phyloP scores from a whole-genome alignment of 2,329 filamentous ascomycete genomes.

The Microcyclospora tardicrescens region DNA sequence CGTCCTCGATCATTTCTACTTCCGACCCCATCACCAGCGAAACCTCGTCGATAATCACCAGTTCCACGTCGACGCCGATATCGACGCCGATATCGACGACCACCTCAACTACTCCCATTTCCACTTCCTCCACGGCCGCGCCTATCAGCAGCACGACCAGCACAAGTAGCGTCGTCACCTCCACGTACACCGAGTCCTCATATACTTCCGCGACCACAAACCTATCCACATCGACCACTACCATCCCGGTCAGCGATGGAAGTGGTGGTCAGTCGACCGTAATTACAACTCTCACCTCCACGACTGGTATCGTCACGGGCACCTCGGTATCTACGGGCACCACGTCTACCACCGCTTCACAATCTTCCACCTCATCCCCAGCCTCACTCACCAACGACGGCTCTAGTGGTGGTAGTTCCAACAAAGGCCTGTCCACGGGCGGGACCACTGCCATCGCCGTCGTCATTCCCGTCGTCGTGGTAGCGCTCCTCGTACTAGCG shows the following conservation, averaged over 20 bases:
- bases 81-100: neutral
- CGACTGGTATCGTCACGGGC: constrained; percentile 1
- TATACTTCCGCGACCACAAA: neutral
- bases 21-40: neutral
- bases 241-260: neutral
- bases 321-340: neutral
- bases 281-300: neutral
- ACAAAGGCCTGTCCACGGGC: constrained; percentile 40
- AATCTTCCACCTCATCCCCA: constrained; percentile 2
- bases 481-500: constrained; percentile 64
- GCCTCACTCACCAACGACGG: neutral
- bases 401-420: neutral
- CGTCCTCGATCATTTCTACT: neutral
- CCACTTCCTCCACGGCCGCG: constrained; percentile 3
- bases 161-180: neutral
- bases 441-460: constrained; percentile 85
- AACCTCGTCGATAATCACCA: neutral
- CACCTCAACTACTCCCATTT: constrained; percentile 1
- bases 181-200: constrained; percentile 1
- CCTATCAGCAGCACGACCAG: constrained; percentile 1
- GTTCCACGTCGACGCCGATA: neutral
- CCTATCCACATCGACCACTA: constrained; percentile 2
- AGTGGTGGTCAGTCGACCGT: neutral
- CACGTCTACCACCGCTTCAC: constrained; percentile 1
- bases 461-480: constrained; percentile 79